A percentile compares a stretch with the other conserved stretches of the same genome.
Conservation (phyloP, 2,329 filamentous ascomycete species). For the Dactylonectria macrodidyma region DNA sequence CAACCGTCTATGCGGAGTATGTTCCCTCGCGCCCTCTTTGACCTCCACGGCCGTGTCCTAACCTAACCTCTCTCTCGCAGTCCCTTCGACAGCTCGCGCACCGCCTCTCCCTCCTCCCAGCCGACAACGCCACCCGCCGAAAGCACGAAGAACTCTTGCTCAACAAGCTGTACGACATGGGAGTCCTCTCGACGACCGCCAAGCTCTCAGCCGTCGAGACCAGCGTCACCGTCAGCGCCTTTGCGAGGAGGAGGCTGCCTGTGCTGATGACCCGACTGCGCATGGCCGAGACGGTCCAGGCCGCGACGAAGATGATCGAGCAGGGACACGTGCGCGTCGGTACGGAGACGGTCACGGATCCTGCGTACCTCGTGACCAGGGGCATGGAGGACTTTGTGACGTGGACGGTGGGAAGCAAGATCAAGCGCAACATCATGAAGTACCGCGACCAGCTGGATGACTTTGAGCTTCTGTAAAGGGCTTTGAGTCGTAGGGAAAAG, state of each 20-base stretch:
- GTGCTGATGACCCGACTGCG: slow-evolving; percentile 91
- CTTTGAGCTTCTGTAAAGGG: slow-evolving; percentile 84
- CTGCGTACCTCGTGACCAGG: slow-evolving; percentile 89
- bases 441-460: slow-evolving; percentile 97
- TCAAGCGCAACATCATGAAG: slow-evolving; percentile 95
- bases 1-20: slow-evolving; percentile 77
- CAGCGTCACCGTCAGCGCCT: slow-evolving; percentile 88
- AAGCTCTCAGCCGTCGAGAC: slow-evolving; percentile 90
- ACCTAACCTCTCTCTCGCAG: slow-evolving; percentile 55
- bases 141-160: slow-evolving; percentile 91
- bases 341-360: slow-evolving; percentile 90
- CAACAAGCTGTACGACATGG: slow-evolving; percentile 94
- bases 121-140: slow-evolving; percentile 81
- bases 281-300: slow-evolving; percentile 93
- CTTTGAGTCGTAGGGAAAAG: not conserved
- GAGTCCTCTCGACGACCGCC: slow-evolving; percentile 81
- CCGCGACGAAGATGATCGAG: slow-evolving; percentile 90
- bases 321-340: slow-evolving; percentile 95
- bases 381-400: slow-evolving; percentile 97
- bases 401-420: slow-evolving; percentile 96
- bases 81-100: slow-evolving; percentile 93
- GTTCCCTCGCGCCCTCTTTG: slow-evolving; percentile 52
- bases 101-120: slow-evolving; percentile 85
- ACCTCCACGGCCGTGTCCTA: not conserved
- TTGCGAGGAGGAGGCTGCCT: slow-evolving; percentile 86